These are phyloP conservation scores for Boletellus ananas DNA, from an alignment of 768 basidiomycete genomes.

Conservation along the genomic window DNA sequence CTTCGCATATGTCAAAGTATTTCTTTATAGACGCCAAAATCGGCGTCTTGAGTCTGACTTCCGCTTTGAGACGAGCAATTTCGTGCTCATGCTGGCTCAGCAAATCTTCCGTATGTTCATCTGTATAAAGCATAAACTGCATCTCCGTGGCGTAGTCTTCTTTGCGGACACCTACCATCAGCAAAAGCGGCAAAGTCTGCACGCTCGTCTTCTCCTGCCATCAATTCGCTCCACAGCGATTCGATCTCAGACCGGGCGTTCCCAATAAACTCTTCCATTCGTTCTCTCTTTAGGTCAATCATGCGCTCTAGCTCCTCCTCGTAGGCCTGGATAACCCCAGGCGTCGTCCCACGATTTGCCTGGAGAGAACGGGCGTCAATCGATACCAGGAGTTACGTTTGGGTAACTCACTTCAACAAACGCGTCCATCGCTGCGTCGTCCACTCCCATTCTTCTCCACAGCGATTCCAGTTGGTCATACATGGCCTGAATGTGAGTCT, in stretches of 20 bases:
- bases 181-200: slow-evolving; percentile 76
- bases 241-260: slow-evolving; percentile 81
- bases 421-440: slow-evolving; percentile 79
- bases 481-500: slow-evolving; percentile 85
- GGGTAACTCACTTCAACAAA: slow-evolving; percentile 68
- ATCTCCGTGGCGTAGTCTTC: neutral
- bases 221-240: slow-evolving; percentile 79
- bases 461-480: slow-evolving; percentile 91
- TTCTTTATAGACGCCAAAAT: slow-evolving; percentile 74
- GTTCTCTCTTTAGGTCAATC: slow-evolving; percentile 81
- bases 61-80: slow-evolving; percentile 75
- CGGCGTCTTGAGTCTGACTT: slow-evolving; percentile 72
- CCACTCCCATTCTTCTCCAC: slow-evolving; percentile 83
- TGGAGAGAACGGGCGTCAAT: slow-evolving; percentile 9
- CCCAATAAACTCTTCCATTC: slow-evolving; percentile 79
- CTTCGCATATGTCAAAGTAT: slow-evolving; percentile 88
- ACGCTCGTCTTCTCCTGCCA: slow-evolving; percentile 80
- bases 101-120: slow-evolving; percentile 87
- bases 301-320: slow-evolving; percentile 88
- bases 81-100: slow-evolving; percentile 82
- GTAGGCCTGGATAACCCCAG: slow-evolving; percentile 74
- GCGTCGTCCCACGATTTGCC: slow-evolving; percentile 72
- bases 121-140: slow-evolving; percentile 34
- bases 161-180: slow-evolving; percentile 55
- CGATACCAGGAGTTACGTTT: neutral